Percentiles rank a stretch among this genome's conserved stretches.
These are phyloP conservation scores for Neurospora sp. DNA, from an alignment of 495 filamentous ascomycete species.

Conservation along the genomic window DNA sequence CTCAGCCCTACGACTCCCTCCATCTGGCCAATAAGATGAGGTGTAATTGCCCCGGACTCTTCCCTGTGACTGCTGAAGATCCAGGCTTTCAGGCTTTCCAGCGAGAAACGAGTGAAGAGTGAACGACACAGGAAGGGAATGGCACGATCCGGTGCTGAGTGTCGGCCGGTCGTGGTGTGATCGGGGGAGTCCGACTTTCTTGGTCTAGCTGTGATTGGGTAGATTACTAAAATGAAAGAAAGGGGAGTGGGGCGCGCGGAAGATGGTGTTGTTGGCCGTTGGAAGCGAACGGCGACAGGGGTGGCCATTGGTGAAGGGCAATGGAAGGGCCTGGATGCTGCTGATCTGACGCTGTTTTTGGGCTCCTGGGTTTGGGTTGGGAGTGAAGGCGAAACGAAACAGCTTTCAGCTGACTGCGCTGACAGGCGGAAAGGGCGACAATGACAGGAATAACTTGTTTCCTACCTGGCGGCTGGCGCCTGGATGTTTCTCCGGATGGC, in stretches of 20 bases:
- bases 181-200: constrained; percentile 7
- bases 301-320: neutral
- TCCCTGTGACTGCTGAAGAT: neutral
- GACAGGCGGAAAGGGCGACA: neutral
- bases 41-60: neutral
- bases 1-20: neutral
- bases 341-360: neutral
- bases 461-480: too few species aligned
- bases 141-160: constrained; percentile 6
- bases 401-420: neutral
- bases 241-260: neutral
- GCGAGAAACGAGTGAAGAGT: neutral
- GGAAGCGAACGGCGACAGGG: neutral
- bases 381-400: neutral
- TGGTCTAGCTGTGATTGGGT: neutral
- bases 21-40: neutral
- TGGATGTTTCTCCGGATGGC: neutral
- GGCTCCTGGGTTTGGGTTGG: neutral
- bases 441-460: neutral
- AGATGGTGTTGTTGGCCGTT: neutral
- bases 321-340: neutral
- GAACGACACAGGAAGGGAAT: neutral
- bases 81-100: neutral
- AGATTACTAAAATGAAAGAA: neutral
- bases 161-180: constrained; percentile 5